These are phyloP conservation scores for Lactifluus echinatus DNA, from an alignment of 768 basidiomycete species.

Conservation along the genomic window DNA sequence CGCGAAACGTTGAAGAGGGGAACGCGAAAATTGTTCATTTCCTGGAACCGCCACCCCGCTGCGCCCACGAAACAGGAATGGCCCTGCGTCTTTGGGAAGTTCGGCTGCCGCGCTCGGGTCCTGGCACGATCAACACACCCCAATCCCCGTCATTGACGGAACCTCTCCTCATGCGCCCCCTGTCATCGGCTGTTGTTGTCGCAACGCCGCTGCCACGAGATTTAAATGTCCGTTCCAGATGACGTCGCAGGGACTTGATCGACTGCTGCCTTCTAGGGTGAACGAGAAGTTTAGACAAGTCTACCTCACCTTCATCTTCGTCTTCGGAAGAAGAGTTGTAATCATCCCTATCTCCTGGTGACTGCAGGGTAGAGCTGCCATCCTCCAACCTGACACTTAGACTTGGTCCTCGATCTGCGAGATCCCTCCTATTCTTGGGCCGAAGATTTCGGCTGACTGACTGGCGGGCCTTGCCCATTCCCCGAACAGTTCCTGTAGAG, in stretches of 20 bases:
- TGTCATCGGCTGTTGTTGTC: background rate
- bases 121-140: background rate
- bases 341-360: constrained; percentile 20
- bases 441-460: constrained; percentile 11
- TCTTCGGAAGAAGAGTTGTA: constrained; percentile 28
- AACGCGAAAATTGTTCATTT: background rate
- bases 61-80: constrained; percentile 14
- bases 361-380: constrained; percentile 40
- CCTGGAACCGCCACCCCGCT: background rate
- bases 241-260: constrained; percentile 60
- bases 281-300: constrained; percentile 58
- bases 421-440: constrained; percentile 24
- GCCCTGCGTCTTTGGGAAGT: constrained; percentile 2
- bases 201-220: background rate
- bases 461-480: constrained; percentile 24
- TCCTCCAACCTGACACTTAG: constrained; percentile 42
- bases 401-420: constrained; percentile 24
- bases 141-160: constrained; percentile 19
- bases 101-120: background rate
- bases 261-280: constrained; percentile 67
- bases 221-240: constrained; percentile 33
- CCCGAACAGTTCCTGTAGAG: constrained; percentile 19
- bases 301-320: constrained; percentile 48
- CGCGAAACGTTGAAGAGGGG: background rate
- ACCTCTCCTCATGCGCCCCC: constrained; percentile 13